These are phyloP conservation scores for Azolla pinnata DNA, from an alignment of 75 land plant genomes.

Conservation along the genomic window DNA sequence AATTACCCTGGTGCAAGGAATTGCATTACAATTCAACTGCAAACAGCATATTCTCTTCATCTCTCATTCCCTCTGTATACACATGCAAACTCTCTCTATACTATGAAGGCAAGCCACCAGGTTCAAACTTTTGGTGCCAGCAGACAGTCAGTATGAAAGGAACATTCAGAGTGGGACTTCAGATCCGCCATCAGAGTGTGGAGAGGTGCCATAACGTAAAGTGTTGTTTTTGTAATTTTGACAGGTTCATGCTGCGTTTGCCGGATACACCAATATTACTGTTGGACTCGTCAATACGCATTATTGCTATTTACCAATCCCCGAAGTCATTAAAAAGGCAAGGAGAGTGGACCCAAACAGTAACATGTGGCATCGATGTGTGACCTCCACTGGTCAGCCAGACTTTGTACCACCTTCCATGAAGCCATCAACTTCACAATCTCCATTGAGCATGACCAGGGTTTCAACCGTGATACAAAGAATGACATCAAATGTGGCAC, in stretches of 20 bases:
- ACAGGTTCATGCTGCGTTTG: slow-evolving; percentile 98
- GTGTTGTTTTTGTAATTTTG: neutral
- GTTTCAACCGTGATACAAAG: slow-evolving; percentile 3
- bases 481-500: neutral
- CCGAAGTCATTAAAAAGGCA: slow-evolving; percentile 66
- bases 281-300: slow-evolving; percentile 92
- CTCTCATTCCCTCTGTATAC: too few relatives aligned
- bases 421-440: neutral
- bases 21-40: too few relatives aligned
- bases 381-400: slow-evolving; percentile 96
- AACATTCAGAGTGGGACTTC: too few relatives aligned
- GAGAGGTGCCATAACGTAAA: too few relatives aligned
- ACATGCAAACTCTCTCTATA: too few relatives aligned
- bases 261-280: slow-evolving; percentile 87
- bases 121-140: too few relatives aligned
- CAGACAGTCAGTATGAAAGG: too few relatives aligned
- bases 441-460: slow-evolving; percentile 6
- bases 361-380: slow-evolving; percentile 97
- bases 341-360: slow-evolving; percentile 79
- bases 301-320: slow-evolving; percentile 85
- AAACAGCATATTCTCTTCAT: too few relatives aligned
- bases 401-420: slow-evolving; percentile 35
- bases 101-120: too few relatives aligned
- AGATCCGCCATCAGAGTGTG: too few relatives aligned
- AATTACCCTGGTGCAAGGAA: too few relatives aligned